Conservation (phyloP, 805 yeast species). For the Zygosaccharomyces lentus region DNA sequence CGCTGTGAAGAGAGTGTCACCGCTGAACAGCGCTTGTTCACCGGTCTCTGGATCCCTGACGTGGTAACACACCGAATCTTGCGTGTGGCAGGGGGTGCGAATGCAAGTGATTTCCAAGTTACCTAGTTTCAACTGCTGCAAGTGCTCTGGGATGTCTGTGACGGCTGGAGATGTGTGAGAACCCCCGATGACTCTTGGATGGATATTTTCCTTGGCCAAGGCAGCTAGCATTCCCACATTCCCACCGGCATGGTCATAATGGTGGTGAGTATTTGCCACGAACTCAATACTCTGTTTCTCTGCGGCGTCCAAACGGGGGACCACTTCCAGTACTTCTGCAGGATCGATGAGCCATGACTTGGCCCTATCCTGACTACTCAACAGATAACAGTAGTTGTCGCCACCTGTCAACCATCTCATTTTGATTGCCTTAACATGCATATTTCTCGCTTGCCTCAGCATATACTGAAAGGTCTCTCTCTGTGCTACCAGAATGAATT, state of each 20-base stretch:
- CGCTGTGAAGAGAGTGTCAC: slow-evolving; percentile 88
- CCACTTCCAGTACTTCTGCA: slow-evolving; percentile 74
- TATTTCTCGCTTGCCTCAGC: slow-evolving; percentile 40
- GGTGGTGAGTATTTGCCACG: slow-evolving; percentile 95
- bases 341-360: slow-evolving; percentile 88
- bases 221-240: slow-evolving; percentile 41
- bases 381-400: slow-evolving; percentile 73
- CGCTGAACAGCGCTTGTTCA: slow-evolving; percentile 81
- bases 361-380: slow-evolving; percentile 55
- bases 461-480: neutral
- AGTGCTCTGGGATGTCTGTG: slow-evolving; percentile 61
- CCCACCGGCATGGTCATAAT: slow-evolving; percentile 92
- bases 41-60: slow-evolving; percentile 58
- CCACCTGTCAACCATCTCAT: slow-evolving; percentile 96
- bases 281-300: slow-evolving; percentile 53
- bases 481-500: neutral
- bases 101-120: slow-evolving; percentile 67
- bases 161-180: slow-evolving; percentile 48
- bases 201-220: slow-evolving; percentile 38
- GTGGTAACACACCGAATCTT: slow-evolving; percentile 88
- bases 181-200: slow-evolving; percentile 68
- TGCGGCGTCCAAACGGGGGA: slow-evolving; percentile 41
- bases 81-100: slow-evolving; percentile 97
- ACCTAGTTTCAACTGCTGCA: slow-evolving; percentile 47
- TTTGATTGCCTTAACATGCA: slow-evolving; percentile 80